A percentile compares a stretch with the other conserved stretches of the same genome.
These are phyloP conservation scores for Stemphylium beticola DNA, from an alignment of 2,329 filamentous ascomycete species.

Conservation along the genomic window DNA sequence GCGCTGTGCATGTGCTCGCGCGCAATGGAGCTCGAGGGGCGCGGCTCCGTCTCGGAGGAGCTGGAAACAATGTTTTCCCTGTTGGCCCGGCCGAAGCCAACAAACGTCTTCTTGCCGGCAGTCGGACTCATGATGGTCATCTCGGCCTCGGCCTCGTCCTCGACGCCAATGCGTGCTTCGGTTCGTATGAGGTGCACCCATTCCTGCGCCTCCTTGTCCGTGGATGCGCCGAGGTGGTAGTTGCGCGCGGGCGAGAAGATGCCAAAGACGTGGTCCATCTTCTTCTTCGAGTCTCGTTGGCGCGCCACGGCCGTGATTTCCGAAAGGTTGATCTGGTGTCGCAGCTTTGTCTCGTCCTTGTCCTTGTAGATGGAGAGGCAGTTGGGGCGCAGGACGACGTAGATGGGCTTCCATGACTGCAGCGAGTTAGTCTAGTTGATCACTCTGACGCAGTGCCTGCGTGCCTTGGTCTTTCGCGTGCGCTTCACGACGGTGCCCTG, in stretches of 20 bases:
- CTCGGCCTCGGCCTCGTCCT: conserved; percentile 87
- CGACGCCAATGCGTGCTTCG: conserved; percentile 77
- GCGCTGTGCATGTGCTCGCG: conserved; percentile 45
- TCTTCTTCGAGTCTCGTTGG: conserved; percentile 87
- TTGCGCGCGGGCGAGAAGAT: conserved; percentile 91
- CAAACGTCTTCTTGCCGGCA: conserved; percentile 57
- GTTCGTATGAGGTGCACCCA: conserved; percentile 85
- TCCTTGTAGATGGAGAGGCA: conserved; percentile 92
- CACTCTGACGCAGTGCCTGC: background rate
- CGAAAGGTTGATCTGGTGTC: conserved; percentile 84
- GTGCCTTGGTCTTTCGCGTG: conserved; percentile 78
- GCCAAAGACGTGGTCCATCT: conserved; percentile 85
- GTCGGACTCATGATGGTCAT: conserved; percentile 74
- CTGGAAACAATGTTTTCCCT: conserved; percentile 49
- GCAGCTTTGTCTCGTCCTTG: conserved; percentile 85
- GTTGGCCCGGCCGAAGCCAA: conserved; percentile 47
- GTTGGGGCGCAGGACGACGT: conserved; percentile 88
- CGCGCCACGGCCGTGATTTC: conserved; percentile 91
- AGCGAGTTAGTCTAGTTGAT: conserved; percentile 17
- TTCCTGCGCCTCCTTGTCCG: conserved; percentile 75
- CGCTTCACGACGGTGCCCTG: conserved; percentile 85
- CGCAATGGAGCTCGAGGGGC: conserved; percentile 33
- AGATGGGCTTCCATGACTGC: conserved; percentile 88
- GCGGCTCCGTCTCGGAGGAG: conserved; percentile 54
- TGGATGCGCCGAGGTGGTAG: conserved; percentile 83